phyloP scores from a whole-genome alignment of 225 moss, liverwort and hornwort species.

The Climacium dendroides region DNA sequence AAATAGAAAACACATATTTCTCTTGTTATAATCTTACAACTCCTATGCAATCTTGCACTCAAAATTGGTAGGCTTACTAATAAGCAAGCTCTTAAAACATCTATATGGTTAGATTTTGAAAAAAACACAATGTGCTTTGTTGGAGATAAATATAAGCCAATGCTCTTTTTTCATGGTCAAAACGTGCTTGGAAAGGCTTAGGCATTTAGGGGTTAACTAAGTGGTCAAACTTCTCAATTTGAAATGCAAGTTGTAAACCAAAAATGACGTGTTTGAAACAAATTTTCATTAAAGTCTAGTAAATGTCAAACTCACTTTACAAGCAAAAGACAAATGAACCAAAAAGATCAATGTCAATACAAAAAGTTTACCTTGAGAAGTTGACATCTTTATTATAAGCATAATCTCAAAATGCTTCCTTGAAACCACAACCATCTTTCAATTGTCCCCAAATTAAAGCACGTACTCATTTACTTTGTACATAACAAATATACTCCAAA shows the following conservation, averaged over 20 bases:
- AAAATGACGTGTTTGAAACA: neutral
- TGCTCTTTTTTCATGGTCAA: too few species aligned
- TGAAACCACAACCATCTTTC: neutral
- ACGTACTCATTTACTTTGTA: neutral
- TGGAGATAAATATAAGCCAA: too few species aligned
- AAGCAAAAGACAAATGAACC: neutral
- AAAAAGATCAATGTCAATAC: neutral
- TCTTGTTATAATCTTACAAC: too few species aligned
- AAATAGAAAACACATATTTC: too few species aligned
- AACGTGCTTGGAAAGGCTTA: too few species aligned
- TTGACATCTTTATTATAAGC: neutral
- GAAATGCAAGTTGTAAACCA: neutral
- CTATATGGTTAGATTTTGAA: too few species aligned
- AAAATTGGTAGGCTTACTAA: too few species aligned
- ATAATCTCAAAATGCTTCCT: neutral
- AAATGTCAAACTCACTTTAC: neutral
- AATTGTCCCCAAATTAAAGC: neutral
- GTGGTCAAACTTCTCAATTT: neutral
- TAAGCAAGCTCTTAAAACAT: too few species aligned
- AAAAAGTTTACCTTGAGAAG: neutral
- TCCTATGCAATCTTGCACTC: too few species aligned
- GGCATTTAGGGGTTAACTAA: too few species aligned
- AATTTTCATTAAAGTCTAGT: neutral
- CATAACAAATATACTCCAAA: neutral
- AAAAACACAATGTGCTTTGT: too few species aligned